Conservation (phyloP, 768 basidiomycete species). For the Pleurotus eryngii region DNA sequence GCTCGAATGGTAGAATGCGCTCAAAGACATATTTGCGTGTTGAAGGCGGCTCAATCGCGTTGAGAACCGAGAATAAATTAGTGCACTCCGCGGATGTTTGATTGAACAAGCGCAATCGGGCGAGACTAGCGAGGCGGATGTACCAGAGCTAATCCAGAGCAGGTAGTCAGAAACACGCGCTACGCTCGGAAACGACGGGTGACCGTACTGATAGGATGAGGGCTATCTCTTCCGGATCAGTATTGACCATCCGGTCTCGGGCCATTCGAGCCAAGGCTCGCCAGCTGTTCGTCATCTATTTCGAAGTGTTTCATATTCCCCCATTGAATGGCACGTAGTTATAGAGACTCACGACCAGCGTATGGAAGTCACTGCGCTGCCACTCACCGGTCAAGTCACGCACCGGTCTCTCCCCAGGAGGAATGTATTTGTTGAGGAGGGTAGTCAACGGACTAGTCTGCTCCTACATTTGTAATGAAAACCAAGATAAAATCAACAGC, state of each 20-base stretch:
- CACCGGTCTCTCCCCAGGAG: constrained; percentile 68
- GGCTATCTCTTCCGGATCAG: constrained; percentile 64
- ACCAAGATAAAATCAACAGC: constrained; percentile 39
- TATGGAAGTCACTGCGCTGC: constrained; percentile 68
- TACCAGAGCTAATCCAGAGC: constrained; percentile 65
- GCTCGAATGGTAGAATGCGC: constrained; percentile 54
- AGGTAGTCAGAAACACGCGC: background rate
- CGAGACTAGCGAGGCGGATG: constrained; percentile 73
- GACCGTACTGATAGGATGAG: constrained; percentile 64
- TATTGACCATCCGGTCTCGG: constrained; percentile 67
- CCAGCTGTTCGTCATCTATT: constrained; percentile 87
- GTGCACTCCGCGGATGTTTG: constrained; percentile 83
- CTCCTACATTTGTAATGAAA: constrained; percentile 39
- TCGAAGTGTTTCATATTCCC: constrained; percentile 2
- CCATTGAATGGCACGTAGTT: constrained; percentile 5
- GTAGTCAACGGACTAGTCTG: constrained; percentile 85
- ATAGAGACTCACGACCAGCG: constrained; percentile 65
- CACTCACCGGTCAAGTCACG: constrained; percentile 77
- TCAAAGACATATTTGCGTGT: constrained; percentile 60
- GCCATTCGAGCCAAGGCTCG: constrained; percentile 82
- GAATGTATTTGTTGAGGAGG: constrained; percentile 81
- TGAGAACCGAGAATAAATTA: constrained; percentile 72
- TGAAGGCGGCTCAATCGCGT: constrained; percentile 49
- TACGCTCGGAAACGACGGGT: background rate
- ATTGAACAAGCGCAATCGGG: constrained; percentile 81